These are phyloP conservation scores for Millerago galiae DNA, from an alignment of 805 yeast species.

Conservation along the genomic window DNA sequence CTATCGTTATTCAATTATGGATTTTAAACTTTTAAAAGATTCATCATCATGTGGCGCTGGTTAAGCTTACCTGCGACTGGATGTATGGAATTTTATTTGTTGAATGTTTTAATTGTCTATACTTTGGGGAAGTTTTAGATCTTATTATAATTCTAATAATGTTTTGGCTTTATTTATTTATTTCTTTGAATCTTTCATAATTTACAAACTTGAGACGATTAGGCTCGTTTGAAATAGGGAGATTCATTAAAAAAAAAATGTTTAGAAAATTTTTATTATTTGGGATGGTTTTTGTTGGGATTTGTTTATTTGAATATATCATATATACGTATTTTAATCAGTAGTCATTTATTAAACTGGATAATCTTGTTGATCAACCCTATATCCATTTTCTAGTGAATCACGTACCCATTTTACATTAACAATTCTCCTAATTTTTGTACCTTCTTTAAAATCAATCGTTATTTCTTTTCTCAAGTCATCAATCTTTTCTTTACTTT, in stretches of 20 bases:
- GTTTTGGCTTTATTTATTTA: background rate
- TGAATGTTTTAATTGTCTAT: too few relatives aligned
- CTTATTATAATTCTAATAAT: background rate
- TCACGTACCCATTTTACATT: constrained; percentile 28
- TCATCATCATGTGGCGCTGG: constrained; percentile 23
- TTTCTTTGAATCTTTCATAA: background rate
- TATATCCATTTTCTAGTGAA: constrained; percentile 26
- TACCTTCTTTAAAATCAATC: background rate
- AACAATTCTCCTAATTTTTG: constrained; percentile 5
- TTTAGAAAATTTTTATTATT: background rate
- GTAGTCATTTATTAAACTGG: constrained; percentile 4
- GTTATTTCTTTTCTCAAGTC: constrained; percentile 6
- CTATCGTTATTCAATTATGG: background rate
- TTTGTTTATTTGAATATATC: background rate
- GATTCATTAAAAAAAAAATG: background rate
- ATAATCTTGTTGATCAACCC: constrained; percentile 29
- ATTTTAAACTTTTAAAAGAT: background rate
- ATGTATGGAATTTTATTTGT: background rate
- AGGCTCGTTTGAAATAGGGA: constrained; percentile 6
- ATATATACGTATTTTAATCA: too few relatives aligned
- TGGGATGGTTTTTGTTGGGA: background rate
- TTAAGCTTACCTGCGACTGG: constrained; percentile 21
- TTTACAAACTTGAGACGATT: constrained; percentile 6
- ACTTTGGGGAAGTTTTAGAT: background rate
- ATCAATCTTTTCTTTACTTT: constrained; percentile 2